Conservation (phyloP, 1,284 basidiomycete species). For the Clitocybe nebularis region DNA sequence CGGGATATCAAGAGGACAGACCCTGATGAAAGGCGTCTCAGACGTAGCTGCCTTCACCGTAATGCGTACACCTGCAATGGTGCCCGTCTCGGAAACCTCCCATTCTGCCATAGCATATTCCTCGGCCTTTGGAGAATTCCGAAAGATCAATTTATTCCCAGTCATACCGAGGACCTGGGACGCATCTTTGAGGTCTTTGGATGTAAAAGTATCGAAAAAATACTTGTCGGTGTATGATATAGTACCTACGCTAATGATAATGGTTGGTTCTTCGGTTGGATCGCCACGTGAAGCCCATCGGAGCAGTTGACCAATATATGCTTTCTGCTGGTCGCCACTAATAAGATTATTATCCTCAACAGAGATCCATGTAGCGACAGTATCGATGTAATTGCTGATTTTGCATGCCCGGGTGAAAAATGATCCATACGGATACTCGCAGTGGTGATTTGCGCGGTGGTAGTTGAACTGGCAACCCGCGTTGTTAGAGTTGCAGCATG, state of each 20-base stretch:
- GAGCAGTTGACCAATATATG: conserved; percentile 25
- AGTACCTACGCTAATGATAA: conserved; percentile 29
- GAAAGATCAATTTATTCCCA: conserved; percentile 28
- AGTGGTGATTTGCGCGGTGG: conserved; percentile 32
- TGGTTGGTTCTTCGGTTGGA: conserved; percentile 26
- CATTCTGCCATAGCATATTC: conserved; percentile 33
- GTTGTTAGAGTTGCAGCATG: conserved; percentile 29
- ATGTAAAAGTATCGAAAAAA: conserved; percentile 31
- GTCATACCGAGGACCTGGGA: conserved; percentile 28
- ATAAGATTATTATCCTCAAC: conserved; percentile 31
- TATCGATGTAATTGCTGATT: conserved; percentile 28
- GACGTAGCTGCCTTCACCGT: conserved; percentile 30
- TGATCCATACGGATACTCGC: conserved; percentile 31
- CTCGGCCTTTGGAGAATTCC: conserved; percentile 24
- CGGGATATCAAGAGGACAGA: conserved; percentile 29
- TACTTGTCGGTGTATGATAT: conserved; percentile 26
- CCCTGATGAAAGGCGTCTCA: conserved; percentile 24
- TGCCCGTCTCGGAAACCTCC: conserved; percentile 28
- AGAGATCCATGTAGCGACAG: conserved; percentile 25
- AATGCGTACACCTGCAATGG: conserved; percentile 29
- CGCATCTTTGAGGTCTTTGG: conserved; percentile 26
- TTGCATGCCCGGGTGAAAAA: conserved; percentile 29
- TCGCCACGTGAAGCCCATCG: conserved; percentile 29
- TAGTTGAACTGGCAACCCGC: conserved; percentile 26
- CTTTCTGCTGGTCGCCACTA: conserved; percentile 22